Conservation (phyloP, 2,329 filamentous ascomycete species). For the Acephala macrosclerotiorum region DNA sequence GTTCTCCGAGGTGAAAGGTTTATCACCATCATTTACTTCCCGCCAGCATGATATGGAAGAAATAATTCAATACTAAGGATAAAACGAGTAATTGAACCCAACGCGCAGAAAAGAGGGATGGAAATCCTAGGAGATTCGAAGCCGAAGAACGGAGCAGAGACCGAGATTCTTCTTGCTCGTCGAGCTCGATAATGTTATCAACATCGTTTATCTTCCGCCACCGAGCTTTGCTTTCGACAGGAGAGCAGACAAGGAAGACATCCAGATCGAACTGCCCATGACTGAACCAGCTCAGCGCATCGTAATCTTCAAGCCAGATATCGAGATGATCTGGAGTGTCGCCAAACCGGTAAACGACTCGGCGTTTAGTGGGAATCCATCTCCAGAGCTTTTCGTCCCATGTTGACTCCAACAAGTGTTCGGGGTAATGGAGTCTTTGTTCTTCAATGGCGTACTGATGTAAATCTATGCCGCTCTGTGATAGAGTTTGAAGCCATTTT, state of each 20-base stretch:
- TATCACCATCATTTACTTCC: neutral
- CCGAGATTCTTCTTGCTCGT: too few species aligned
- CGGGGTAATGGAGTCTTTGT: neutral
- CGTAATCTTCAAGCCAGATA: conserved; percentile 30
- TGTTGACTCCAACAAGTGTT: conserved; percentile 16
- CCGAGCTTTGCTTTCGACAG: neutral
- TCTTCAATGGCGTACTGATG: conserved; percentile 20
- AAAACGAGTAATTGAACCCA: too few species aligned
- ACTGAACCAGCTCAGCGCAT: conserved; percentile 27
- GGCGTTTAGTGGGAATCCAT: conserved; percentile 25
- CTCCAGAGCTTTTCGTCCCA: conserved; percentile 26
- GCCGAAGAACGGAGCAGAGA: too few species aligned
- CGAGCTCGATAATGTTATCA: neutral
- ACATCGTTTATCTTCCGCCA: conserved; percentile 6
- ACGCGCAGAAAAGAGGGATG: too few species aligned
- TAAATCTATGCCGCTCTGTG: conserved; percentile 20
- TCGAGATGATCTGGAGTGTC: conserved; percentile 10
- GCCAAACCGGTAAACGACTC: conserved; percentile 23
- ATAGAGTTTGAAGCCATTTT: conserved; percentile 21
- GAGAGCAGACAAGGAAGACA: conserved; percentile 14
- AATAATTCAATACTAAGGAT: too few species aligned
- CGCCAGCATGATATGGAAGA: too few species aligned
- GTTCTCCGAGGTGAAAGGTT: too few species aligned
- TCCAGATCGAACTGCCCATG: conserved; percentile 24
- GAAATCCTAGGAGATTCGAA: too few species aligned